Conservation (phyloP, 1,284 basidiomycete genomes). For the Pyrrhoderma lamaoense region DNA sequence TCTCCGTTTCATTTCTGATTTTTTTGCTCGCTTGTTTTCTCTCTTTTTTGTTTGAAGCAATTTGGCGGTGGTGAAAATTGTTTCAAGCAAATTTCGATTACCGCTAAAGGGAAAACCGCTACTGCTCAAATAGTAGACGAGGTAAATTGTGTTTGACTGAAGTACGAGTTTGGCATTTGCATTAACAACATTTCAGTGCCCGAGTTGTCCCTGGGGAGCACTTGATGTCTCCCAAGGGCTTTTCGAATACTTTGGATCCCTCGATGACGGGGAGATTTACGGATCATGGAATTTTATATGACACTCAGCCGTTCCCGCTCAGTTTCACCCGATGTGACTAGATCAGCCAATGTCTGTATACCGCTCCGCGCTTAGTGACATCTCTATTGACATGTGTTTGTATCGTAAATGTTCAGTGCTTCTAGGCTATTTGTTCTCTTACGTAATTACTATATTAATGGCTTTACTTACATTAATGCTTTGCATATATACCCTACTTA, state of each 20-base stretch:
- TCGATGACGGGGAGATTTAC: conserved; percentile 30
- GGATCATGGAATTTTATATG: conserved; percentile 34
- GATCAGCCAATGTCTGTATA: too few relatives aligned
- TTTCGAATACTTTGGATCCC: conserved; percentile 33
- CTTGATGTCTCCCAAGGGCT: conserved; percentile 51
- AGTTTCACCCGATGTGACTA: too few relatives aligned
- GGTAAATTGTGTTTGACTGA: conserved; percentile 7
- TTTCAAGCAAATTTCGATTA: conserved; percentile 17
- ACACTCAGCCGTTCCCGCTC: too few relatives aligned
- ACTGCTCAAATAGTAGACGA: conserved; percentile 20
- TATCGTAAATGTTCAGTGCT: too few relatives aligned
- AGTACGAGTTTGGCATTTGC: too few relatives aligned
- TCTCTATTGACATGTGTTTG: too few relatives aligned
- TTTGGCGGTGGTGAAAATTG: conserved; percentile 19
- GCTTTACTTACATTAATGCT: too few relatives aligned
- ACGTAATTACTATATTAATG: too few relatives aligned
- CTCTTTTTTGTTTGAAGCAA: conserved; percentile 9
- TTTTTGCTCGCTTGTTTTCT: conserved; percentile 7
- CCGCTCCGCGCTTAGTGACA: too few relatives aligned
- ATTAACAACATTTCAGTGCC: conserved; percentile 26
- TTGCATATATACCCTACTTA: too few relatives aligned
- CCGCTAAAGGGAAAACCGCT: conserved; percentile 17
- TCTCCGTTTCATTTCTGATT: conserved; percentile 7
- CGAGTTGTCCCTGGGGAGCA: conserved; percentile 38
- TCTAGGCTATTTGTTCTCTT: too few relatives aligned